Evolutionary conservation across 768 basidiomycete species (phyloP), one percentile per base, ranked within the genome.

Genomic region (Tylopilus sp.): DNA sequence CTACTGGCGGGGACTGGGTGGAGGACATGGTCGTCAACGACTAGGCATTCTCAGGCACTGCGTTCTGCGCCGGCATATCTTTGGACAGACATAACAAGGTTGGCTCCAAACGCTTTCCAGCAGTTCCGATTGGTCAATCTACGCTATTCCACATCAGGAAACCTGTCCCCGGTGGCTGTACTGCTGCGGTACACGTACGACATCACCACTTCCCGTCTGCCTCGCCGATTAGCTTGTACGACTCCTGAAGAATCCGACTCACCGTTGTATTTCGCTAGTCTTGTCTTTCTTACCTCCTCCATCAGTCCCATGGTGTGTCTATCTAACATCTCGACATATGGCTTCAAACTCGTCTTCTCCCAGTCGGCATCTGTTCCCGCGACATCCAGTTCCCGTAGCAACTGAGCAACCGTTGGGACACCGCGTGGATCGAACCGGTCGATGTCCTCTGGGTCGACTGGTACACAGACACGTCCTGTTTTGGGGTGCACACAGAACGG

Each of bases 401-500:
- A 76, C 64, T 90, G 85, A 5, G 78, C 78, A 8, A 96, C 86
- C 0, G 93, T 98, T 1, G 97, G 97, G 6, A 98, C 96, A 1
- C 62, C 67, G 48, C 80, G 83, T 0, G 95, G 97, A 64, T 96
- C 84, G 64, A 98, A 99, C 2, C 79, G 75, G 50, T 92, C 84
- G 28, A 98, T 81, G 29, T 72, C 67, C 30, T 72, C 72, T 4
- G 93, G 87, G 63, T 96, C 88, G 17, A 98, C 77, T 1, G 96
- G 97, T 3, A 99, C 91, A 67, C 96, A 99, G 10, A 99, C 84
- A 28, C 93, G 83, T 2, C 96, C 97, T 3, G 97, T 99, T 58
- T 91, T 91, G 0, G 97, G 97, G 70, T 99, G 97, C 0, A 98
- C 76, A 66, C 95, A 97, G 71, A 99, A 99, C 0, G 97, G 97